Conservation (phyloP, 2,329 filamentous ascomycete species). For the Penicillium sp. region DNA sequence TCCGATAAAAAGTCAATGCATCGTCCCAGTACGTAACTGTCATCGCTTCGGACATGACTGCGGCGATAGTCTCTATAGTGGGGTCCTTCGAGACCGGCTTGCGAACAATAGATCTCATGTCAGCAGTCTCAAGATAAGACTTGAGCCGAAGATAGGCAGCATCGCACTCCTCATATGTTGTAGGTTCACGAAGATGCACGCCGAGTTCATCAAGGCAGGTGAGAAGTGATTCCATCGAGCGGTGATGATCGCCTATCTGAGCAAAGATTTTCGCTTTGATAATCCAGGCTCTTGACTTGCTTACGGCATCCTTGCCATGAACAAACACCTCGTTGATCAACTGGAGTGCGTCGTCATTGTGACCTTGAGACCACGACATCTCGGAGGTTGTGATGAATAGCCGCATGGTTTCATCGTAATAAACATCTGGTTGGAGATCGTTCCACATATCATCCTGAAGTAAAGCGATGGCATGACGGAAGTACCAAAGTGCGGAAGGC, state of each 20-base stretch:
- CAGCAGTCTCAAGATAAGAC: constrained; percentile 52
- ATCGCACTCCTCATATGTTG: constrained; percentile 70
- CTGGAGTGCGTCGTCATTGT: constrained; percentile 57
- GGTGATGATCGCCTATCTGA: constrained; percentile 61
- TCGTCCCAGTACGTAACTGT: constrained; percentile 54
- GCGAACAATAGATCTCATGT: constrained; percentile 35
- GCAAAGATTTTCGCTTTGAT: constrained; percentile 71
- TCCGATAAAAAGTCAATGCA: constrained; percentile 51
- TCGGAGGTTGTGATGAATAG: constrained; percentile 72
- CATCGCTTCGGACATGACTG: constrained; percentile 51
- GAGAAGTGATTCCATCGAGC: constrained; percentile 61
- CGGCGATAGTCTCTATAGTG: constrained; percentile 40
- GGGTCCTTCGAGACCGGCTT: constrained; percentile 38
- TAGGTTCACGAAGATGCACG: constrained; percentile 55
- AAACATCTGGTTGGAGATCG: constrained; percentile 59
- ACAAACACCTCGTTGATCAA: constrained; percentile 63
- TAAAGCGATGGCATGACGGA: constrained; percentile 65
- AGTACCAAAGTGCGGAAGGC: constrained; percentile 73
- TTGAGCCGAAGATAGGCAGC: constrained; percentile 58
- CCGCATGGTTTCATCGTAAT: constrained; percentile 76
- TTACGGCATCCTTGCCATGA: constrained; percentile 61
- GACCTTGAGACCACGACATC: constrained; percentile 69
- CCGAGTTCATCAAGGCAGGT: constrained; percentile 63
- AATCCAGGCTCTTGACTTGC: constrained; percentile 77
- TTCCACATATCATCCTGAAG: constrained; percentile 73